Evolutionary conservation across 2,329 filamentous ascomycete species (phyloP), one percentile per base, ranked within the genome.

Genomic region (Cladosporium colombiae): DNA sequence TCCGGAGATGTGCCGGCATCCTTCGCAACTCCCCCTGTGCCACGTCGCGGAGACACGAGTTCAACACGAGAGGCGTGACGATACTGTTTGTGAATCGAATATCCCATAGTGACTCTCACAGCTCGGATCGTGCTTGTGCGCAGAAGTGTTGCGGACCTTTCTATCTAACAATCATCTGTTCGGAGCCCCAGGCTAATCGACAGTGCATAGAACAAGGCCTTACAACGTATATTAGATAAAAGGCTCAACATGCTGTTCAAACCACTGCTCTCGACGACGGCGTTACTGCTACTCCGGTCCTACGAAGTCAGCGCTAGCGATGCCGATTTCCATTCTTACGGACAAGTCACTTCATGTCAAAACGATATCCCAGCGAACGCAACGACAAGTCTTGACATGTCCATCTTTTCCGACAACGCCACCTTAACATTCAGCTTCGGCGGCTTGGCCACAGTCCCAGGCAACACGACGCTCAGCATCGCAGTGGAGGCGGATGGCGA

Each of bases 1-100:
- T 18, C 33, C 52, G 52, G 52, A 55, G 25, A 55, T 55, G 52
- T 29, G 27, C 52, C 52, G 52, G 52, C 52, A 55, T 55, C 52
- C 52, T 55, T 55, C 52, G 52, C 52, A 55, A 31, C 29, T 55
- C 7, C 52, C 29, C 52, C 52, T 55, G 8, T 11, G n/a, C 23
- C 40, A 46, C 40, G 40, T 46, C n/a, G 40, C 40, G n/a, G 8
- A 21, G 40, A 46, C 40, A 46, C n/a, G 40, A 46, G 40, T 23
- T 46, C n/a, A 5, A 46, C 40, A 23, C 10, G 40, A 21, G n/a
- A 46, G n/a, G 7, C n/a, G 40, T 46, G 8, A 46, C n/a, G n/a
- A 13, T 21, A 21, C n/a, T 13, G n/a, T 5, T 21, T 46, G n/a
- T 3, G 1, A 21, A 46, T 5, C 4, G 10, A 23, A 8, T 10